Percentiles rank a stretch among this genome's conserved stretches.
These are phyloP conservation scores for Backusella tarrabulga DNA, from an alignment of 192 early-diverging fungal genomes.

Conservation along the genomic window DNA sequence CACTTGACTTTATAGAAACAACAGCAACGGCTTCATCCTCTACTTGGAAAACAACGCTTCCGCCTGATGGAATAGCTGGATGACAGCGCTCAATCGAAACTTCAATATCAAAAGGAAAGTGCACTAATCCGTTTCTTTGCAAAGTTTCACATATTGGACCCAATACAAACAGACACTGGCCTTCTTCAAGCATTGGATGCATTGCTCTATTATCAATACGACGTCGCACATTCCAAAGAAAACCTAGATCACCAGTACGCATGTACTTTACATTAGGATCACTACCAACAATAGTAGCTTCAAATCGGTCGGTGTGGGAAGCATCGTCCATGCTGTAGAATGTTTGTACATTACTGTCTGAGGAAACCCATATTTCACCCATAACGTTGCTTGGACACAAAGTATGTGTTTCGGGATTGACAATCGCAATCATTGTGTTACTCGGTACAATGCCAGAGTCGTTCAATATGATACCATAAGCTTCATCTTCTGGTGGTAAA, in stretches of 20 bases:
- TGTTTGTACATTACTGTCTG: slow-evolving; percentile 52
- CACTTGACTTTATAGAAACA: slow-evolving; percentile 14
- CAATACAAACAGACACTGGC: slow-evolving; percentile 75
- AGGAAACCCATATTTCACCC: slow-evolving; percentile 88
- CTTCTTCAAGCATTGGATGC: slow-evolving; percentile 49
- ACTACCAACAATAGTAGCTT: slow-evolving; percentile 57
- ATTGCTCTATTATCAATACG: slow-evolving; percentile 9
- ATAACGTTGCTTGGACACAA: slow-evolving; percentile 67
- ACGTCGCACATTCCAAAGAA: slow-evolving; percentile 69
- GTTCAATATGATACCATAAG: slow-evolving; percentile 56
- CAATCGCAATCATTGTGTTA: slow-evolving; percentile 82
- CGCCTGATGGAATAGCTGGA: slow-evolving; percentile 45
- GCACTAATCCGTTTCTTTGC: slow-evolving; percentile 64
- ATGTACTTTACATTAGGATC: slow-evolving; percentile 63
- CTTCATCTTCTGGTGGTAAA: slow-evolving; percentile 50
- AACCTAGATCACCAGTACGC: slow-evolving; percentile 82
- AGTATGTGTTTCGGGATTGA: slow-evolving; percentile 72
- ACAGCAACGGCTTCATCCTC: slow-evolving; percentile 8
- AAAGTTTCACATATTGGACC: slow-evolving; percentile 73
- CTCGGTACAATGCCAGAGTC: slow-evolving; percentile 74
- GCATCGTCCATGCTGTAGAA: slow-evolving; percentile 43
- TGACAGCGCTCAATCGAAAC: slow-evolving; percentile 66
- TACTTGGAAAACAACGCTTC: slow-evolving; percentile 30
- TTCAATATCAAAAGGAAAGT: slow-evolving; percentile 78
- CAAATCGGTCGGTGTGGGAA: slow-evolving; percentile 37